Evolutionary conservation across 2,329 filamentous ascomycete species (phyloP).

Genomic region (Clonostachys byssicola): DNA sequence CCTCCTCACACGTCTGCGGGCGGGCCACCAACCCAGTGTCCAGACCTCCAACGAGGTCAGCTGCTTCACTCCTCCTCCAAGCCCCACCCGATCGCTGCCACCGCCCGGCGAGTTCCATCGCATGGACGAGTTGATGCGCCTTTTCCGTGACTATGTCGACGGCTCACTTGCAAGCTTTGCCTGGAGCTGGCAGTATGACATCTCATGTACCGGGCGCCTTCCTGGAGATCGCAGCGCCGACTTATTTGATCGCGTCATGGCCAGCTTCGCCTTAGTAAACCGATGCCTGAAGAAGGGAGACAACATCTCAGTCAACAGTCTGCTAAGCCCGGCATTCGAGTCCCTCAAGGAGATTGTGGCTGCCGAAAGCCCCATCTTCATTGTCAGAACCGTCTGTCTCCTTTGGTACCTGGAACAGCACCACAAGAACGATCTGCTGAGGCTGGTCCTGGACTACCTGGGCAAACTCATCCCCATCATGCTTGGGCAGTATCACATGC

Average conservation of each 20-base stretch:
- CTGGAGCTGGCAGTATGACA: constrained; percentile 23
- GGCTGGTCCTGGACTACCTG: constrained; percentile 23
- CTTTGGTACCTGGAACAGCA: constrained; percentile 26
- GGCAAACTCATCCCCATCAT: constrained; percentile 19
- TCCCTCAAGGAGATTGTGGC: constrained; percentile 23
- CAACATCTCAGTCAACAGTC: constrained; percentile 18
- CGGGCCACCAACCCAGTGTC: constrained; percentile 19
- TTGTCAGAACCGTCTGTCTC: constrained; percentile 23
- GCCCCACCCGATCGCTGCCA: constrained; percentile 9
- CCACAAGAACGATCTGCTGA: constrained; percentile 22
- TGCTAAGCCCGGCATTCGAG: constrained; percentile 26
- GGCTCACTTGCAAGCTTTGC: constrained; percentile 16
- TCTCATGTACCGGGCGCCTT: constrained; percentile 14
- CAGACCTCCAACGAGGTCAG: constrained; percentile 23
- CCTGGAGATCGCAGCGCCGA: constrained; percentile 21
- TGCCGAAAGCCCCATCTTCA: constrained; percentile 24
- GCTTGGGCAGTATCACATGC: constrained; percentile 17
- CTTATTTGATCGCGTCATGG: constrained; percentile 25
- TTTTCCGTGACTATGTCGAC: constrained; percentile 21
- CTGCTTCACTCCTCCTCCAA: constrained; percentile 20
- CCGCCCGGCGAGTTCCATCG: constrained; percentile 11
- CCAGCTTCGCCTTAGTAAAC: constrained; percentile 24
- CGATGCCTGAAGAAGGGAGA: constrained; percentile 23
- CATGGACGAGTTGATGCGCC: constrained; percentile 16
- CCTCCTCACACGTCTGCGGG: constrained; percentile 21